phyloP scores from a whole-genome alignment of 305 asterid species.

The Ajuga reptans region DNA sequence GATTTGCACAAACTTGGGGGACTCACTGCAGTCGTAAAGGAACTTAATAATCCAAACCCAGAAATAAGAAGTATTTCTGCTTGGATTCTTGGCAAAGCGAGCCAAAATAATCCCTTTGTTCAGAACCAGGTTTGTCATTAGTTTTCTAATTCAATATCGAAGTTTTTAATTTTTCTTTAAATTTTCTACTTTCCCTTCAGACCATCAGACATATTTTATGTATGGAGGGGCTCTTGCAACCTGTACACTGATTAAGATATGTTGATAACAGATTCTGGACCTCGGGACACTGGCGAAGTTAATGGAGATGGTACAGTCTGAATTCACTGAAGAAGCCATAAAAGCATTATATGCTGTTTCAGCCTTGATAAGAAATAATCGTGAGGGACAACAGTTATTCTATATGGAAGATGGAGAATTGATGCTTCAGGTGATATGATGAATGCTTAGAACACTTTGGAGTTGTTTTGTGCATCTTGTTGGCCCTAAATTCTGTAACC shows the following conservation, averaged over 20 bases:
- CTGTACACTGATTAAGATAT: constrained; percentile 19
- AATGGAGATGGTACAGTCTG: constrained; percentile 54
- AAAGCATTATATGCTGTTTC: constrained; percentile 78
- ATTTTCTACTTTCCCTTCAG: not conserved
- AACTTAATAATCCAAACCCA: constrained; percentile 42
- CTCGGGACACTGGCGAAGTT: constrained; percentile 53
- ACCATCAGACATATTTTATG: not conserved
- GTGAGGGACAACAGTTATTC: constrained; percentile 50
- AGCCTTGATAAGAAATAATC: constrained; percentile 62
- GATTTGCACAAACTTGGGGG: constrained; percentile 80
- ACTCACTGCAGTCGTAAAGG: constrained; percentile 39
- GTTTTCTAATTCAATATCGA: constrained; percentile 4
- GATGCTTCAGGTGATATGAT: constrained; percentile 67
- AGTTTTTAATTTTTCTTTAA: not conserved
- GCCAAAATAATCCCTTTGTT: constrained; percentile 71
- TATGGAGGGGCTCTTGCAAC: constrained; percentile 5
- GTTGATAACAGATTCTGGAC: constrained; percentile 52
- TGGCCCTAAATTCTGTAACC: constrained; percentile 11
- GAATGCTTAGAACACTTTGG: constrained; percentile 9
- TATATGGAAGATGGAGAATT: constrained; percentile 54
- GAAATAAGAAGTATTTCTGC: constrained; percentile 59
- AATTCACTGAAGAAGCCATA: constrained; percentile 55
- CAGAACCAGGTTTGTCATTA: constrained; percentile 60
- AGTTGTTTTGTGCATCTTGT: not conserved
- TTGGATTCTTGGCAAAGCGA: constrained; percentile 76